Percentiles rank a stretch among this genome's conserved stretches.
Conservation (phyloP, 2,329 filamentous ascomycete genomes). For the Xylaria sp. region DNA sequence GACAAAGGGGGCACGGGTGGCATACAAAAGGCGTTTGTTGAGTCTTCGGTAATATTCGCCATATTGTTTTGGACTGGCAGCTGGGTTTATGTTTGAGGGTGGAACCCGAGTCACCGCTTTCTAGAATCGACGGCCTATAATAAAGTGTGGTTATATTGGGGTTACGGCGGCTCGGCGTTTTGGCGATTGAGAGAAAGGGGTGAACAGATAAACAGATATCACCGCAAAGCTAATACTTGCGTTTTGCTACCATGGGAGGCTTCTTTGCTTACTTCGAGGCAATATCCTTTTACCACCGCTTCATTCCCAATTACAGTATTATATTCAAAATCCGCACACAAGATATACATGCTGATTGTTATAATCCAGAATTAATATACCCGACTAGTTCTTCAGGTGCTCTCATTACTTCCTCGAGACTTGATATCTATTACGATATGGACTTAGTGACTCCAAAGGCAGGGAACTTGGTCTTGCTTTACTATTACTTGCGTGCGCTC, state of each 20-base stretch:
- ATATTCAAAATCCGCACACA: not conserved
- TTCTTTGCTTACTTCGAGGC: not conserved
- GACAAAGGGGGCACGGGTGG: not conserved
- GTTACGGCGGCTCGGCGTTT: not conserved
- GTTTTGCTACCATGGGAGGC: not conserved
- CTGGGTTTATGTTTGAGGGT: not conserved
- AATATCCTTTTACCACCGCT: not conserved
- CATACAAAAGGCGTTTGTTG: no score
- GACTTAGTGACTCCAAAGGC: not conserved
- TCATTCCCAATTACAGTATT: not conserved
- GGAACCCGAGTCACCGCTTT: not conserved
- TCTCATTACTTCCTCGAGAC: not conserved
- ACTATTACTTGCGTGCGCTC: no score
- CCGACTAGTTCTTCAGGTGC: not conserved
- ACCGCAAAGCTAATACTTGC: not conserved
- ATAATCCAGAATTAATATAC: not conserved
- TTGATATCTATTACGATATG: no score
- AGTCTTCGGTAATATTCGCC: not conserved
- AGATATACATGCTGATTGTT: not conserved
- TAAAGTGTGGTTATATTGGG: not conserved
- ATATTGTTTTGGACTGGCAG: not conserved
- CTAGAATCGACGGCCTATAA: not conserved
- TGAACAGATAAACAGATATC: not conserved
- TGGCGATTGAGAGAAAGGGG: constrained; percentile 2
- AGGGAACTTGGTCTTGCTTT: not conserved